These are phyloP conservation scores for Chimonanthus praecox DNA, from an alignment of 164 flowering plant genomes.

Conservation along the genomic window DNA sequence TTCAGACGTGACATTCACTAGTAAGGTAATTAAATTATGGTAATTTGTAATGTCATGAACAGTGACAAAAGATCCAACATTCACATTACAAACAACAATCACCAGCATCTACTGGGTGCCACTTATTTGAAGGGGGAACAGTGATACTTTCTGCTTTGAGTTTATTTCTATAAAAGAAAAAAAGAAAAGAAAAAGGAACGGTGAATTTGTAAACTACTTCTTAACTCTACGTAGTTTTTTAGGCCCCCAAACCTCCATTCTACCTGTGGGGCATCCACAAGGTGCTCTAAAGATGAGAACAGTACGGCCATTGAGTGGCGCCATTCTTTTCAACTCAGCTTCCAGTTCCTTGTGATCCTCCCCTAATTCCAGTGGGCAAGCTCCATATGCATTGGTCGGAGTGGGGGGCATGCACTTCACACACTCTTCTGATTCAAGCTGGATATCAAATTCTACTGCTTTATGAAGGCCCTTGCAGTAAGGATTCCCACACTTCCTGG, in stretches of 20 bases:
- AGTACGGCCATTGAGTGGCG: slow-evolving; percentile 56
- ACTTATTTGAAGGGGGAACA: neutral
- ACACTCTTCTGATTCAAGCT: slow-evolving; percentile 58
- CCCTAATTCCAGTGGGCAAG: slow-evolving; percentile 34
- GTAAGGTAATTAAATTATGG: neutral
- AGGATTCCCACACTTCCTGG: slow-evolving; percentile 50
- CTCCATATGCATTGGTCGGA: slow-evolving; percentile 22
- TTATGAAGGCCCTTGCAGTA: slow-evolving; percentile 49
- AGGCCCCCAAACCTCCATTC: slow-evolving; percentile 67
- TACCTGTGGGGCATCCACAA: slow-evolving; percentile 54
- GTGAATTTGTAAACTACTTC: neutral
- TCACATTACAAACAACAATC: neutral
- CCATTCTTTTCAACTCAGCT: slow-evolving; percentile 56
- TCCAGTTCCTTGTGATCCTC: slow-evolving; percentile 51
- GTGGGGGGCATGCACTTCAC: slow-evolving; percentile 34
- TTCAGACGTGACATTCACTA: neutral
- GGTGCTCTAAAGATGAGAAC: slow-evolving; percentile 54
- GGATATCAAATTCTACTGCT: slow-evolving; percentile 57
- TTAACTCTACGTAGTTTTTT: slow-evolving; percentile 40
- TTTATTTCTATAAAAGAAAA: neutral
- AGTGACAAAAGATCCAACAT: neutral
- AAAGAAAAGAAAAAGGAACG: neutral
- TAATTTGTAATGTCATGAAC: neutral
- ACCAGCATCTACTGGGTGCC: neutral
- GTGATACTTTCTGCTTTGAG: neutral